Base-by-base conservation (phyloP, 768 basidiomycete species). In the Russula lepida region DNA sequence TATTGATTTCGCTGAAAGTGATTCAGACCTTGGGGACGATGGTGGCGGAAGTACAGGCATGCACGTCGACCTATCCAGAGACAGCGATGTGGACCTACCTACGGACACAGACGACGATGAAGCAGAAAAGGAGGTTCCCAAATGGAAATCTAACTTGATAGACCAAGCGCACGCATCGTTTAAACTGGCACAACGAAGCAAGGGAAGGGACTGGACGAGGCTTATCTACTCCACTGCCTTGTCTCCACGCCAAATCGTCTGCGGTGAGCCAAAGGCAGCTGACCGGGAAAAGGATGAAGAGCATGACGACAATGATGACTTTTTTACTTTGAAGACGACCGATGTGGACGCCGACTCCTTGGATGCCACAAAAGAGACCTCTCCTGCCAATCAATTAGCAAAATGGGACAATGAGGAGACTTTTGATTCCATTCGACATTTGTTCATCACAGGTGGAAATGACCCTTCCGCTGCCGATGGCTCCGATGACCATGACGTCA, bases 361-460 rank as follows among this genome's bases (percentile, higher is more conserved):
- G 37, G 94, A 95, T 71, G 81, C 79, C 70, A 79, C 85, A 8
- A 95, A 94, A 71, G 84, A 81, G 54, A 68, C 67, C 0, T 54
- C 84, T n/a, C 71, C 78, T 46, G 66, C 67, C 1, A 80, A 83
- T 27, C 75, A 76, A 48, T 71, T 90, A 60, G 81, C 77, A 62
- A 82, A 82, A 67, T 98, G 94, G 95, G 85, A 88, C 60, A 84
- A 90, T 63, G 89, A 95, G 64, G 85, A 82, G 25, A 79, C 90
- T 71, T 79, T 98, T 25, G 90, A 97, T 54, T 88, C 90, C 2
- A 85, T 99, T 68, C 83, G 90, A 6, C 77, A 83, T 57, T 76
- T 95, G 54, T 99, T 99, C 75, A 95, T 99, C 71, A 95, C 94
- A 0, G 93, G 90, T 1, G 77, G 73, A 28, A 71, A 74, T n/a